These are phyloP conservation scores for Hippophae rhamnoides DNA, from an alignment of 306 rosid species.

Conservation along the genomic window DNA sequence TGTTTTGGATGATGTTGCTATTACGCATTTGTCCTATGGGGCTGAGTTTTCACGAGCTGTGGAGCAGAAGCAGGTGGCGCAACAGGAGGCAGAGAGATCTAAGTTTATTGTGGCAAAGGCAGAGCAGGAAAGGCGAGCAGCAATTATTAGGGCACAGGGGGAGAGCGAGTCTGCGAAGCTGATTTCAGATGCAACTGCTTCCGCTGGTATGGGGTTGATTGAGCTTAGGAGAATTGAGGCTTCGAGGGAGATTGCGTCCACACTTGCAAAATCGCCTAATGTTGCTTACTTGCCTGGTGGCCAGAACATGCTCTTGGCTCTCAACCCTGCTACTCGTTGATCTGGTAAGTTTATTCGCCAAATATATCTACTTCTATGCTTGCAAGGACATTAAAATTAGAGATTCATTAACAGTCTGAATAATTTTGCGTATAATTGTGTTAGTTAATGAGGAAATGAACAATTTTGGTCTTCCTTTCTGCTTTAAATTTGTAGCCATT, in stretches of 20 bases:
- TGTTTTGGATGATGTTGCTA: conserved; percentile 75
- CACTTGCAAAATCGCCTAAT: conserved; percentile 75
- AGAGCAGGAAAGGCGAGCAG: conserved; percentile 87
- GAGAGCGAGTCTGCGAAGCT: conserved; percentile 87
- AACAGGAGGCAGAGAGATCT: conserved; percentile 94
- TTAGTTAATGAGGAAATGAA: too few species aligned
- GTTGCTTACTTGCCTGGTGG: conserved; percentile 64
- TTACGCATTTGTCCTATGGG: conserved; percentile 73
- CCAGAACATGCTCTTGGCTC: conserved; percentile 54
- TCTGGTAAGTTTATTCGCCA: conserved; percentile 16
- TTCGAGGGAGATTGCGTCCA: conserved; percentile 64
- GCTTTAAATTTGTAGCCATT: too few species aligned
- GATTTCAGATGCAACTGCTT: conserved; percentile 69
- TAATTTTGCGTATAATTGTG: too few species aligned
- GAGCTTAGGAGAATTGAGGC: conserved; percentile 91
- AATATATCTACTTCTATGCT: not conserved
- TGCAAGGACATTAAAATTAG: not conserved
- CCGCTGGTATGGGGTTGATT: conserved; percentile 62
- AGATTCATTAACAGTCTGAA: too few species aligned
- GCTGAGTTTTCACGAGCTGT: conserved; percentile 73
- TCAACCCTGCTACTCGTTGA: conserved; percentile 51
- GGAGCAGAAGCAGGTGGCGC: conserved; percentile 94
- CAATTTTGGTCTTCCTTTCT: too few species aligned
- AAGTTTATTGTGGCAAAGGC: conserved; percentile 90
- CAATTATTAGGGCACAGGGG: conserved; percentile 83